Conservation (phyloP, 208 protist species). For the Trypanosoma platydactyli region DNA sequence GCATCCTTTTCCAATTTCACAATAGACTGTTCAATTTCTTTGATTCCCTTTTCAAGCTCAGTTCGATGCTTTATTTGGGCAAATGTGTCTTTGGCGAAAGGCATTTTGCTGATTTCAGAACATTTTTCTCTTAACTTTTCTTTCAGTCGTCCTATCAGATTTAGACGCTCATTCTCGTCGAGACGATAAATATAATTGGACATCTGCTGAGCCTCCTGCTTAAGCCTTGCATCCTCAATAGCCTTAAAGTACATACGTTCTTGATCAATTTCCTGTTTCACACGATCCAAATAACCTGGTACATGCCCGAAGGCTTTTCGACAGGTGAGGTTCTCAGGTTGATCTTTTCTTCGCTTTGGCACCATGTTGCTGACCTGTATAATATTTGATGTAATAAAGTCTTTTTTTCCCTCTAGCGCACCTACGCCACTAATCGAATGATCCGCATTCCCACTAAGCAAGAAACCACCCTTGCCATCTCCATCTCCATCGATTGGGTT, state of each 20-base stretch:
- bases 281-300: constrained; percentile 82
- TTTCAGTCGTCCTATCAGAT: constrained; percentile 70
- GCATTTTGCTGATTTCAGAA: constrained; percentile 76
- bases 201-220: constrained; percentile 39
- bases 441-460: constrained; percentile 21
- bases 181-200: constrained; percentile 76
- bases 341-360: constrained; percentile 65
- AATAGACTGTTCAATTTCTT: constrained; percentile 76
- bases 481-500: neutral
- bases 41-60: constrained; percentile 71
- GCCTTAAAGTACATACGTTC: constrained; percentile 82
- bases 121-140: constrained; percentile 62
- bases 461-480: neutral
- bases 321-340: constrained; percentile 60
- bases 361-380: constrained; percentile 92
- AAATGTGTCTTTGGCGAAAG: constrained; percentile 83
- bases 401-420: constrained; percentile 52
- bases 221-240: constrained; percentile 50
- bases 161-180: constrained; percentile 66
- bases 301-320: constrained; percentile 82
- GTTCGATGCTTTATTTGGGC: constrained; percentile 53
- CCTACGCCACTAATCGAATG: constrained; percentile 27
- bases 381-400: constrained; percentile 94
- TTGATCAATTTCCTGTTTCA: constrained; percentile 85
- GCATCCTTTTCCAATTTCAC: constrained; percentile 83